phyloP scores from a whole-genome alignment of 805 yeast genomes.

The Metschnikowia amazonensis region DNA sequence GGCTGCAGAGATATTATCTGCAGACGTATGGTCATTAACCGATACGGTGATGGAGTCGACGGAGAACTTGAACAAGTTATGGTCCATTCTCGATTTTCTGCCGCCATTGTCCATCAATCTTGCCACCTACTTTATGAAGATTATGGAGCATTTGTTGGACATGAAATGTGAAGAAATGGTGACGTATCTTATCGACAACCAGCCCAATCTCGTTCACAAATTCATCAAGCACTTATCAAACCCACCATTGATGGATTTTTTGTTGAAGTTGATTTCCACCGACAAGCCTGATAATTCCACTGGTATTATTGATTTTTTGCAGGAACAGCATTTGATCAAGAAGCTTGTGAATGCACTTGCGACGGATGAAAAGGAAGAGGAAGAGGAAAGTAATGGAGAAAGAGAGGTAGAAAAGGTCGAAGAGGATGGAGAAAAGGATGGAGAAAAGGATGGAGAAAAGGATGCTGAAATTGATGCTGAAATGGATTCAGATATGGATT shows the following conservation, averaged over 20 bases:
- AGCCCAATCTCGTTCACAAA: conserved; percentile 37
- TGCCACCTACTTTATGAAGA: conserved; percentile 66
- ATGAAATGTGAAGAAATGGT: conserved; percentile 49
- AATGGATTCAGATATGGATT: too few species aligned
- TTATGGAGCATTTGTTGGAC: conserved; percentile 39
- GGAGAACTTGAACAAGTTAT: conserved; percentile 60
- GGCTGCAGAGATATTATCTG: conserved; percentile 84
- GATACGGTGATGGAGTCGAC: conserved; percentile 81
- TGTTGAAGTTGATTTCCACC: conserved; percentile 41
- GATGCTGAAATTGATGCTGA: too few species aligned
- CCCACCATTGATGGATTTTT: conserved; percentile 46
- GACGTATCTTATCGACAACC: conserved; percentile 41
- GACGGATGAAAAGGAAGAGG: conserved; percentile 5
- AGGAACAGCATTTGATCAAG: conserved; percentile 36
- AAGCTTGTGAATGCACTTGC: conserved; percentile 35
- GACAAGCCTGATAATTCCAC: conserved; percentile 47
- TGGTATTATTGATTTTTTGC: conserved; percentile 44
- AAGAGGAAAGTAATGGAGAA: background rate
- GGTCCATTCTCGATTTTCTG: conserved; percentile 72
- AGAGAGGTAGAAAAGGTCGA: background rate
- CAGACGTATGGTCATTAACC: conserved; percentile 92
- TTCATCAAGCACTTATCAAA: conserved; percentile 42
- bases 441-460: too few species aligned
- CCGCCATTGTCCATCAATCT: conserved; percentile 65
- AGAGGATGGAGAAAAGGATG: background rate